Conservation (phyloP, 192 early-diverging fungal species). For the Entomortierella chlamydospora region DNA sequence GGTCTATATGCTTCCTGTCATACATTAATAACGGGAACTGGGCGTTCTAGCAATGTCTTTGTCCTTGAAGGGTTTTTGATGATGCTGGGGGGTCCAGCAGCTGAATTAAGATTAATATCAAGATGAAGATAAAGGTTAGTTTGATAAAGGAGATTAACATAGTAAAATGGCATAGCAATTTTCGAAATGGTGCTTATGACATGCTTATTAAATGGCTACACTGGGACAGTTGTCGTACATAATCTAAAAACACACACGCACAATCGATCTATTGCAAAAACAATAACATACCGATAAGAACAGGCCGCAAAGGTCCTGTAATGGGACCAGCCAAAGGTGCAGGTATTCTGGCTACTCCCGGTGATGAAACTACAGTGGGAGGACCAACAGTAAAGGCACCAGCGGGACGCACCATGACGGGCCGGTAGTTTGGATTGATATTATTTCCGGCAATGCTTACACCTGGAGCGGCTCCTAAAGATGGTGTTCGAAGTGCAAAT, state of each 20-base stretch:
- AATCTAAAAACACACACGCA: too few relatives aligned
- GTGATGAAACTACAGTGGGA: constrained; percentile 31
- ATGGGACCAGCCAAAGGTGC: constrained; percentile 6
- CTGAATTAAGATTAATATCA: constrained; percentile 13
- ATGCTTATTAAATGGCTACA: not conserved
- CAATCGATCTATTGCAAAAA: constrained; percentile 5
- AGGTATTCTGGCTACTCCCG: constrained; percentile 35
- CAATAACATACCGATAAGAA: constrained; percentile 38
- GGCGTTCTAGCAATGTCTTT: constrained; percentile 27
- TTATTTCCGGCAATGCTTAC: constrained; percentile 7
- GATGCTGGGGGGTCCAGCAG: constrained; percentile 42
- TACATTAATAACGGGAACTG: constrained; percentile 37
- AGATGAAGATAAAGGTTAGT: not conserved
- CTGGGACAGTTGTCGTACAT: too few relatives aligned
- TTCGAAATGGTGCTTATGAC: not conserved
- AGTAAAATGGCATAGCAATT: too few relatives aligned
- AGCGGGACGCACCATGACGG: constrained; percentile 29
- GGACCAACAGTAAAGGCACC: constrained; percentile 30
- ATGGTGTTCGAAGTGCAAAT: constrained; percentile 35
- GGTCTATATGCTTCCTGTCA: not conserved
- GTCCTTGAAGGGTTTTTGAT: constrained; percentile 34
- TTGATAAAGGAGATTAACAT: not conserved
- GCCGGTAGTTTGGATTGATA: constrained; percentile 11
- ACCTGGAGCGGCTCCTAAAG: constrained; percentile 35
- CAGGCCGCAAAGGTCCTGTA: constrained; percentile 15